Base-by-base conservation (phyloP, 2,329 filamentous ascomycete species). In the Penicillium sp. region DNA sequence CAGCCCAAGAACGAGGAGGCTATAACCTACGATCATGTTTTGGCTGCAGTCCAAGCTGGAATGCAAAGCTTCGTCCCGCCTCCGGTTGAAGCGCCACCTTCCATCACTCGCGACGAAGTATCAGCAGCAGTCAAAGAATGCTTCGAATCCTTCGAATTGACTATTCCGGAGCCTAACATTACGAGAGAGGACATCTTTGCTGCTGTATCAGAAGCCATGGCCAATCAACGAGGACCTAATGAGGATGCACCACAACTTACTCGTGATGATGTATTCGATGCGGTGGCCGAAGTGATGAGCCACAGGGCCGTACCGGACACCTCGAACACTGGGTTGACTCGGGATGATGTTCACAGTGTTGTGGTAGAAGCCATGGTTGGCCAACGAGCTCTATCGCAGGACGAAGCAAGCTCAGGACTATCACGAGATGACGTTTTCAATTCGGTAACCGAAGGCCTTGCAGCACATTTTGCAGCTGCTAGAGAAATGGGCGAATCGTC, bases 11-110 rank as follows among this genome's bases (percentile, higher is more conserved):
- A 75, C 20, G 77, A 83, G 3, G 74, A 79, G 35, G 83, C 82
- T 24, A 86, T 89, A 1, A 91, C 87, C 3, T 86, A 89, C 62
- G 91, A 95, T 2, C 91, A 97, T 66, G 88, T 97, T 21, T 88
- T 92, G 65, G 82, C 86, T 49, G 91, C 91, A 30, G 88, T 97
- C 12, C 84, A 91, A n/a, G 88, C 93, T 65, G 91, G 90, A 9
- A 77, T 97, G 54, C 87, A 92, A 69, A 85, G 91, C 67, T 94
- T 93, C 67, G 81, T 83, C 1, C 87, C 90, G 1, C 90, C 91
- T 0, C 79, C 83, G 55, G 81, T 92, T 5, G 84, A 91, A 47
- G 84, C 84, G 0, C 84, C 89, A 28, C 51, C 55, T n/a, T 43
- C 38, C 16, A 58, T 60, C 26, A 60, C 55, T 14, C 54, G 55